A percentile compares a stretch with the other conserved stretches of the same genome.
phyloP scores from a whole-genome alignment of 768 basidiomycete species.

The Leccinellum rugosiceps region DNA sequence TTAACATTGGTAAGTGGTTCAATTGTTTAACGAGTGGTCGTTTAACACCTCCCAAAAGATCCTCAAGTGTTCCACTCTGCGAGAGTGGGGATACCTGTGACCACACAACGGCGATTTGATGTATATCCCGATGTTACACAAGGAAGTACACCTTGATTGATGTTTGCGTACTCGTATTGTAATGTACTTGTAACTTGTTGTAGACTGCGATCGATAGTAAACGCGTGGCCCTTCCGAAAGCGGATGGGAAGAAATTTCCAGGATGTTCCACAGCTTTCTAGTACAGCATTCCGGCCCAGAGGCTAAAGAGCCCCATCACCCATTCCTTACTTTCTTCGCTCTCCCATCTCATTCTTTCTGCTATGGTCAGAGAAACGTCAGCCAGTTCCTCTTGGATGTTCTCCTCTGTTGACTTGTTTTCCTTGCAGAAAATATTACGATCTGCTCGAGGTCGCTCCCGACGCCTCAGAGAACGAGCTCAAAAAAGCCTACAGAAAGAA shows the following conservation, averaged over 20 bases:
- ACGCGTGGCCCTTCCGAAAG: conserved; percentile 15
- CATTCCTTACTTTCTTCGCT: conserved; percentile 13
- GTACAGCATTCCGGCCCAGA: conserved; percentile 33
- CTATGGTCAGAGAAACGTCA: conserved; percentile 73
- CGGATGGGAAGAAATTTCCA: conserved; percentile 24
- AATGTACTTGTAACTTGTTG: neutral
- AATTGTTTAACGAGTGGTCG: neutral
- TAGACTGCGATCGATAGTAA: neutral
- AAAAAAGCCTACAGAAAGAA: conserved; percentile 97
- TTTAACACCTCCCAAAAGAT: conserved; percentile 42
- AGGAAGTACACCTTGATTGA: neutral
- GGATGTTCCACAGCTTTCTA: conserved; percentile 33
- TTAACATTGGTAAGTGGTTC: conserved; percentile 67
- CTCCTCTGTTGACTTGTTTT: neutral
- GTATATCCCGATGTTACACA: conserved; percentile 72
- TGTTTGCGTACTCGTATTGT: neutral
- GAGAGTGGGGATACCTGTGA: conserved; percentile 87
- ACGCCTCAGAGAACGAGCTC: conserved; percentile 78
- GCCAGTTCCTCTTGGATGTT: neutral
- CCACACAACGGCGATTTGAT: conserved; percentile 86
- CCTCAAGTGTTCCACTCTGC: conserved; percentile 62
- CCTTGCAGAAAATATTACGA: conserved; percentile 81
- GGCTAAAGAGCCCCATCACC: conserved; percentile 22
- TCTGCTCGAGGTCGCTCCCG: conserved; percentile 79
- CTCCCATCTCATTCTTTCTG: conserved; percentile 10